phyloP scores from a whole-genome alignment of 768 basidiomycete genomes.

The Rhodotorula sphaerocarpa region DNA sequence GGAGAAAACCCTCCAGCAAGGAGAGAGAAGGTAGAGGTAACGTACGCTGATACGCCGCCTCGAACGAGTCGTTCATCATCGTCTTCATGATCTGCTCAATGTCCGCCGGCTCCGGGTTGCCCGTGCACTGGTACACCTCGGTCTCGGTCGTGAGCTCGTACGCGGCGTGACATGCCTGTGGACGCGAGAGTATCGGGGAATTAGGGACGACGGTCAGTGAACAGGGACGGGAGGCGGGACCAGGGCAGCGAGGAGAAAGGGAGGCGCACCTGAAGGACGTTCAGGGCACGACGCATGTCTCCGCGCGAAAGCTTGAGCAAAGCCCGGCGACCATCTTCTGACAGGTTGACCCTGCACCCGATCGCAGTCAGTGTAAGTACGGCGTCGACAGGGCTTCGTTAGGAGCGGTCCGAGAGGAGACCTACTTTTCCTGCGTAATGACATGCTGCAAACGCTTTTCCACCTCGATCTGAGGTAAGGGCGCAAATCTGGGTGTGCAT shows the following conservation, averaged over 20 bases:
- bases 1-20: constrained; percentile 13
- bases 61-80: constrained; percentile 94
- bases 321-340: constrained; percentile 75
- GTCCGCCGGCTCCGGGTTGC: constrained; percentile 89
- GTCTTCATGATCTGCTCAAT: constrained; percentile 86
- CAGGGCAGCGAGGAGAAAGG: no score
- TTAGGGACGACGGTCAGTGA: not conserved
- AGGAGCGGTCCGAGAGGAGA: not conserved
- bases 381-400: constrained; percentile 24
- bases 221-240: not conserved
- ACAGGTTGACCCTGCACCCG: constrained; percentile 64
- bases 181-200: not conserved
- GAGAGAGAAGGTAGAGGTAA: constrained; percentile 48
- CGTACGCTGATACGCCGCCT: constrained; percentile 61
- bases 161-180: constrained; percentile 83
- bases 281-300: constrained; percentile 94
- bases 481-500: constrained; percentile 56
- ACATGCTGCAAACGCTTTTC: constrained; percentile 71
- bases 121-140: constrained; percentile 93
- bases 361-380: no score
- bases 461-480: constrained; percentile 73
- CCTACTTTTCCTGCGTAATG: constrained; percentile 61
- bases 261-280: constrained; percentile 64
- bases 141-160: constrained; percentile 80
- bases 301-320: constrained; percentile 89